Conservation (phyloP, 169 alveolate species). For the Cryptosporidium baileyi region DNA sequence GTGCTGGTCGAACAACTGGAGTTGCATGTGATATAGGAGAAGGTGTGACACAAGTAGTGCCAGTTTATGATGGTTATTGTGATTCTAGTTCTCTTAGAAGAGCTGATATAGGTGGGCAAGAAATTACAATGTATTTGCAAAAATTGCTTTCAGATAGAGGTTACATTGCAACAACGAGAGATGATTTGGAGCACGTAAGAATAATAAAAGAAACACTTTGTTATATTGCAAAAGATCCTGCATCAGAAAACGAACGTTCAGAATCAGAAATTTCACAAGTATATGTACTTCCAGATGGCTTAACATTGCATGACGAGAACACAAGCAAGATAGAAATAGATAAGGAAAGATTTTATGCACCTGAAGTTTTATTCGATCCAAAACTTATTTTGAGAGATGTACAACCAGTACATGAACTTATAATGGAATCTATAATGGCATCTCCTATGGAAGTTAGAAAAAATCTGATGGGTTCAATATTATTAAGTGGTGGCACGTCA, state of each 20-base stretch:
- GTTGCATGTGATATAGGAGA: slow-evolving; percentile 87
- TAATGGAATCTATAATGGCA: slow-evolving; percentile 75
- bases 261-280: slow-evolving; percentile 71
- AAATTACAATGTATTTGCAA: slow-evolving; percentile 84
- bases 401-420: slow-evolving; percentile 73
- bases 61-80: slow-evolving; percentile 87
- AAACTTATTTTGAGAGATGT: slow-evolving; percentile 73
- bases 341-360: slow-evolving; percentile 84
- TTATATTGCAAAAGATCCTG: slow-evolving; percentile 83
- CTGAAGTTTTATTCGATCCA: slow-evolving; percentile 85
- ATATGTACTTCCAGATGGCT: slow-evolving; percentile 86
- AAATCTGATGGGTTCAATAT: slow-evolving; percentile 72
- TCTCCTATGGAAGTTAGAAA: slow-evolving; percentile 76
- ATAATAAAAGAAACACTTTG: slow-evolving; percentile 82
- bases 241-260: slow-evolving; percentile 77
- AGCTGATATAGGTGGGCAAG: slow-evolving; percentile 85
- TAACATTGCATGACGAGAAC: slow-evolving; percentile 81
- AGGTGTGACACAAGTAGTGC: slow-evolving; percentile 86
- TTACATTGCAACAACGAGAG: slow-evolving; percentile 80
- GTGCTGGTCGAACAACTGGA: slow-evolving; percentile 87
- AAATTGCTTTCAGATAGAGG: slow-evolving; percentile 81
- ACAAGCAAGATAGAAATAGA: slow-evolving; percentile 76
- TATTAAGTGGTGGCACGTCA: slow-evolving; percentile 76
- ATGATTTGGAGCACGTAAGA: slow-evolving; percentile 78
- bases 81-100: slow-evolving; percentile 81